Percentiles rank a stretch among this genome's conserved stretches.
These are phyloP conservation scores for Xylariaceae sp. DNA, from an alignment of 2,329 filamentous ascomycete species.

Conservation along the genomic window DNA sequence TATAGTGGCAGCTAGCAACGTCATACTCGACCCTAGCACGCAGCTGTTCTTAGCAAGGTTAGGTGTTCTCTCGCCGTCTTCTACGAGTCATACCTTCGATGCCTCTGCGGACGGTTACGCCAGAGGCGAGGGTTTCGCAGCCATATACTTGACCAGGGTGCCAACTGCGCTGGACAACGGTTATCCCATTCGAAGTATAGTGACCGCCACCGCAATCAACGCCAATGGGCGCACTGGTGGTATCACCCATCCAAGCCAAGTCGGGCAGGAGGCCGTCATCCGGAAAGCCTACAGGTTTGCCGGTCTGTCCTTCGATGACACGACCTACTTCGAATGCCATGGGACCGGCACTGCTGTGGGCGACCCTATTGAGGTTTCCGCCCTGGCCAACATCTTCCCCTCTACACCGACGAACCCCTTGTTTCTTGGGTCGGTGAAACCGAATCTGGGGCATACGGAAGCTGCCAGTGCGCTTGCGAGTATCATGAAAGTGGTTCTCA, in stretches of 20 bases:
- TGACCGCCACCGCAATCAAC: constrained; percentile 15
- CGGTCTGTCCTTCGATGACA: not conserved
- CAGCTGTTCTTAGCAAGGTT: constrained; percentile 6
- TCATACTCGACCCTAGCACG: constrained; percentile 17
- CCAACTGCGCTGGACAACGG: constrained; percentile 32
- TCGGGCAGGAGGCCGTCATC: not conserved
- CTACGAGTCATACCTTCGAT: constrained; percentile 25
- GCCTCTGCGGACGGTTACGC: constrained; percentile 34
- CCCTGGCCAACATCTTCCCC: constrained; percentile 2
- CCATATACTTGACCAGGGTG: constrained; percentile 33
- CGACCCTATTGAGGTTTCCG: constrained; percentile 17
- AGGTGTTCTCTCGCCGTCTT: constrained; percentile 13
- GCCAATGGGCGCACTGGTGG: not conserved
- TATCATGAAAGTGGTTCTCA: constrained; percentile 23
- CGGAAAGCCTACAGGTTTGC: not conserved
- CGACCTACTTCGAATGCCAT: constrained; percentile 16
- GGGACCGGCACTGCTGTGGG: constrained; percentile 18
- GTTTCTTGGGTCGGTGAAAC: constrained; percentile 11
- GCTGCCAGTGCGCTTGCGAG: constrained; percentile 20
- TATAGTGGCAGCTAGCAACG: constrained; percentile 21
- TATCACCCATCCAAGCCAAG: not conserved
- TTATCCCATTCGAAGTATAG: constrained; percentile 26
- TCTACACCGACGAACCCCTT: constrained; percentile 7
- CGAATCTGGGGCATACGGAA: constrained; percentile 19
- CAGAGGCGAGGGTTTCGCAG: constrained; percentile 33